Evolutionary conservation across 2,329 filamentous ascomycete species (phyloP), one percentile per base, ranked within the genome.

Genomic region (Mariannaea sp.): DNA sequence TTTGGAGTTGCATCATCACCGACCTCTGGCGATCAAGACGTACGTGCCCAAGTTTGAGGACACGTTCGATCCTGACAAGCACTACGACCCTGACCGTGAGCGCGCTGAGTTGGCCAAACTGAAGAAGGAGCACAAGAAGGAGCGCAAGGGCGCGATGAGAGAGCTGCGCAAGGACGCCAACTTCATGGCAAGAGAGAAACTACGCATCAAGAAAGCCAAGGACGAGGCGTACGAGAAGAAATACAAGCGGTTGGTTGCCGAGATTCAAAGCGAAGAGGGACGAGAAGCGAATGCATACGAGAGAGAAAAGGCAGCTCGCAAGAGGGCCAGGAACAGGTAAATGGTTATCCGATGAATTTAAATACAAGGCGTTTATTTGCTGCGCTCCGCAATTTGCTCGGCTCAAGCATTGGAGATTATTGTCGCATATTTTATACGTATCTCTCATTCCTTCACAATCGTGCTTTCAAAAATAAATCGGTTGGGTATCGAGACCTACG

Each of bases 141-240:
- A 99, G 81, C 84, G 85, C 73, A 99, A 99, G 83, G 93, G 92
- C 2, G 93, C 92, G 6, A 83, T 99, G 79, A 84, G 94, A 64
- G 94, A 99, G 75, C 78, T 99, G 65, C 84, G 94, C 70, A 97
- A 97, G 80, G 95, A 99, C 67, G 89, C 92, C 49, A 90, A 89
- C 72, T 97, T 99, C 70, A 85, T 97, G 77, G 91, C 92, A 27
- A 82, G 93, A 63, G 92, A 97, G 81, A 89, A 90, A 73, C 79
- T 99, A 67, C 83, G 85, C 66, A 81, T 95, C 78, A 97, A 97
- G 86, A 96, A 92, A 81, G 89, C 90, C 77, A 87, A 85, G 77
- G 94, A 97, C 78, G 85, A 84, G 53, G 92, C 90, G 61, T 97
- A 99, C 79, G 93, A 97, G 80, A 90, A 89, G 80, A 97, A 97